phyloP scores from a whole-genome alignment of 2,329 filamentous ascomycete genomes.

The Colletotrichum higginsianum region DNA sequence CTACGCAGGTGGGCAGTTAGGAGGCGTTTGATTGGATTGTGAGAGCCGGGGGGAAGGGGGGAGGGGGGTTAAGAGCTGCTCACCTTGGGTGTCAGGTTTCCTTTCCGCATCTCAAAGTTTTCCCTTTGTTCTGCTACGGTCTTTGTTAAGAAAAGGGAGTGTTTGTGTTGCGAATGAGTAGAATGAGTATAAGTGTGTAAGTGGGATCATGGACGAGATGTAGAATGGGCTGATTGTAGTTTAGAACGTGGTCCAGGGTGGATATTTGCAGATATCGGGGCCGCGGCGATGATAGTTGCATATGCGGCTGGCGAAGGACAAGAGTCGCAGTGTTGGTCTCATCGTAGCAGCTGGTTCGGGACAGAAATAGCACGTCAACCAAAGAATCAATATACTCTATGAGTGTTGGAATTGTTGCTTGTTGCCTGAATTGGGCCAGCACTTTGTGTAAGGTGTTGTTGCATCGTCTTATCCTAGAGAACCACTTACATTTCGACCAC shows the following conservation, averaged over 20 bases:
- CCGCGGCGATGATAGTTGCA: neutral
- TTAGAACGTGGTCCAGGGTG: conserved; percentile 1
- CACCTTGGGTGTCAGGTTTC: conserved; percentile 43
- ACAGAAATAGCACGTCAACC: too few relatives aligned
- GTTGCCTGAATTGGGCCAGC: neutral
- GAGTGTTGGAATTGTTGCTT: too few relatives aligned
- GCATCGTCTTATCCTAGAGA: too few relatives aligned
- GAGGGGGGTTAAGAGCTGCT: neutral
- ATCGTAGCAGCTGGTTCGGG: neutral
- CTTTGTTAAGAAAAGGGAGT: neutral
- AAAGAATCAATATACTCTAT: neutral
- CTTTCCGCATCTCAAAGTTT: conserved; percentile 37
- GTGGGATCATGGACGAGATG: conserved; percentile 11
- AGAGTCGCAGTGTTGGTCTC: neutral
- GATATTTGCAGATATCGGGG: conserved; percentile 16
- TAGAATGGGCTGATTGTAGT: conserved; percentile 36
- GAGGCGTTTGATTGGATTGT: neutral
- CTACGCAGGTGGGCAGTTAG: conserved; percentile 46
- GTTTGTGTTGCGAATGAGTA: conserved; percentile 10
- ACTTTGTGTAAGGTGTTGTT: neutral
- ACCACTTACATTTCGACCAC: too few relatives aligned
- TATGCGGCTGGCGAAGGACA: neutral
- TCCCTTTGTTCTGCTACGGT: neutral
- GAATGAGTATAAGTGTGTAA: conserved; percentile 11
- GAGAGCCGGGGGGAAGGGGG: neutral